phyloP scores from a whole-genome alignment of 2,329 filamentous ascomycete genomes.

The Hawksworthiomyces lignivorus region DNA sequence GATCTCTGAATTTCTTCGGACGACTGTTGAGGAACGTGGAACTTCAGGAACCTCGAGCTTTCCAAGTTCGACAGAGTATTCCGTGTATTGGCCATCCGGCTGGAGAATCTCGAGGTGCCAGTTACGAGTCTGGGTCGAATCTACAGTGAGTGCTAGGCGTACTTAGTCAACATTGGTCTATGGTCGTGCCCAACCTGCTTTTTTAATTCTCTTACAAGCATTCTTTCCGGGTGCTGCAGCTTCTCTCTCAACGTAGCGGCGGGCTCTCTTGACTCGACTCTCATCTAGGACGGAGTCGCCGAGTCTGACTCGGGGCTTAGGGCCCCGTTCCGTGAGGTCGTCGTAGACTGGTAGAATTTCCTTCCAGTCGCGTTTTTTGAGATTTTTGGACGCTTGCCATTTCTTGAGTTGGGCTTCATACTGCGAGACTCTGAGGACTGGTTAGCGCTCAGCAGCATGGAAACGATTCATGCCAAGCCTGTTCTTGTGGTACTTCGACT shows the following conservation, averaged over 20 bases:
- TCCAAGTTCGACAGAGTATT: neutral
- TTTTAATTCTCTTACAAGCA: neutral
- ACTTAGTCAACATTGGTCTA: neutral
- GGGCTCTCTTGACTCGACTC: slow-evolving; percentile 1
- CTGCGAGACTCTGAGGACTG: slow-evolving; percentile 3
- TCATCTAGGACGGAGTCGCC: neutral
- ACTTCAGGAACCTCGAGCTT: neutral
- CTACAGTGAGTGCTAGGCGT: neutral
- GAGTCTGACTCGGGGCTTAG: slow-evolving; percentile 1
- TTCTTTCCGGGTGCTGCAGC: neutral
- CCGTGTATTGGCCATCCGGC: slow-evolving; percentile 4
- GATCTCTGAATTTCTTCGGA: neutral
- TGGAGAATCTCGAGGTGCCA: neutral
- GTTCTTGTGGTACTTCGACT: neutral
- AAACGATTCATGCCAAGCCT: neutral
- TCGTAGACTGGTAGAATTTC: slow-evolving; percentile 2
- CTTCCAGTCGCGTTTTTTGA: slow-evolving; percentile 1
- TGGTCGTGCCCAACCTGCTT: too few relatives aligned
- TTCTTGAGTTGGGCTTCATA: slow-evolving; percentile 4
- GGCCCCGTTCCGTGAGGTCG: neutral
- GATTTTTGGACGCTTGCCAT: slow-evolving; percentile 2
- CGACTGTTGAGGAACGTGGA: neutral
- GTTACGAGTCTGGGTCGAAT: neutral
- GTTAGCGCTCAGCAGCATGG: neutral
- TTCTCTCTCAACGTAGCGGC: neutral